Base-by-base conservation (phyloP, 257 asterid genomes). In the Apocynum venetum region DNA sequence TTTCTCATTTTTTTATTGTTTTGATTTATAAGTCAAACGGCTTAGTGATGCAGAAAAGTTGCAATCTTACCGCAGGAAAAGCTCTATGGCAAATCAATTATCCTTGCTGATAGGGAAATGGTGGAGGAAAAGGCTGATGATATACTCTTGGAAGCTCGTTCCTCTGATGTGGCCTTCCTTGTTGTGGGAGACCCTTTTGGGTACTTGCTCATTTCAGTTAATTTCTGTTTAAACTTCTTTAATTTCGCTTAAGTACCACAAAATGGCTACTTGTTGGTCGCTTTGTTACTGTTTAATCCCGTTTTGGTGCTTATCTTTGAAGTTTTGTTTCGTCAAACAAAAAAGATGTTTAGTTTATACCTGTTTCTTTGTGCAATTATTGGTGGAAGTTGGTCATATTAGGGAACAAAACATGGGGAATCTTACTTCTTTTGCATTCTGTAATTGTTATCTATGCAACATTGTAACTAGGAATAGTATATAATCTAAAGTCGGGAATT, bases 151-250 rank as follows among this genome's bases (percentile, higher is more conserved):
- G 96, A 91, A 88, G 96, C 98, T 74, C 88, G 82, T 71, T 76
- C 84, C 71, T 78, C 92, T 12, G 96, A 95, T 73, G 96, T 95
- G 53, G 96, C 97, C 12, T 93, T 95, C 78, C 90, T 93, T 79
- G 99, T 95, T 75, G 99, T 93, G 59, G 98, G 98, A 55, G 99
- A 95, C 77, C 97, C 99, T 80, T 93, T 91, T 77, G 99, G 98
- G 97, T 92, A 83, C 47, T 47, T 65, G 8, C 1, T 2, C 20
- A 6, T 13, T 48, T 2, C 57, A 40, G 78, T 60, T 76, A 1
- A 43, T 69, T 70, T 70, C 56, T 69, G 43, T 53, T 46, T 25
- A 72, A 35, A 36, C 17, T 51, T 49, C 53, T 12, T 31, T 11
- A 25, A 25, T 69, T 4, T 71, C 17, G 1, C 46, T n/a, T 43